Evolutionary conservation across 768 basidiomycete species (phyloP), one percentile per base, ranked within the genome.

Genomic region (Tylopilus sp.): DNA sequence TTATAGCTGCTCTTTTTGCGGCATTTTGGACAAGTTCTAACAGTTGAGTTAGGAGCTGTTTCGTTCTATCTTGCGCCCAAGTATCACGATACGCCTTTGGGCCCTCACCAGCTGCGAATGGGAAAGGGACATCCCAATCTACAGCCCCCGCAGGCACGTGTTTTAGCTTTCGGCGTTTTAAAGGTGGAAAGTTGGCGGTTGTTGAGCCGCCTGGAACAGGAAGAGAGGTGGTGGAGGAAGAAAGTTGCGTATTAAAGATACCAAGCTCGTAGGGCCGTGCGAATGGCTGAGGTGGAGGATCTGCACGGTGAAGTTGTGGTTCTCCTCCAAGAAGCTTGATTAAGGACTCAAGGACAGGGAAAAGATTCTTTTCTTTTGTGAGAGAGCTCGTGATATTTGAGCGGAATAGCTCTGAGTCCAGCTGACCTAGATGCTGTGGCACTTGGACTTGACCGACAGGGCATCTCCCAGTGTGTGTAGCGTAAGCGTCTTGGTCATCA

Each of bases 101-200:
- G 2, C 86, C 89, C 58, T 92, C 85, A 26, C 87, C 89, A 44
- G 76, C 36, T 67, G 69, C 65, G 57, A 91, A 91, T 7, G 89
- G 89, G 65, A 84, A 91, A 0, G 89, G 89, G 0, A 91, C 80
- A 59, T 90, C 87, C 89, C 89, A 92, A 62, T 90, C 87, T 2
- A 68, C 76, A 2, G 89, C 89, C 12, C 89, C 89, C 21, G 89
- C 89, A 30, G 89, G 89, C 14, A 92, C 87, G 10, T 74, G 71
- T 52, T 74, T 76, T 14, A 90, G 72, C 59, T 80, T 87, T 26
- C 87, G 78, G 55, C 80, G 83, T 69, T 88, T 90, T 19, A 60
- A 43, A 7, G 75, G 62, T 9, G 75, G 65, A 19, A 40, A 13
- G 26, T n/a, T 17, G 25, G 37, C 17, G 13, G 43, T 41, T 30